A percentile compares a stretch with the other conserved stretches of the same genome.
These are phyloP conservation scores for Gaeumannomyces tritici DNA, from an alignment of 2,329 filamentous ascomycete species.

Conservation along the genomic window DNA sequence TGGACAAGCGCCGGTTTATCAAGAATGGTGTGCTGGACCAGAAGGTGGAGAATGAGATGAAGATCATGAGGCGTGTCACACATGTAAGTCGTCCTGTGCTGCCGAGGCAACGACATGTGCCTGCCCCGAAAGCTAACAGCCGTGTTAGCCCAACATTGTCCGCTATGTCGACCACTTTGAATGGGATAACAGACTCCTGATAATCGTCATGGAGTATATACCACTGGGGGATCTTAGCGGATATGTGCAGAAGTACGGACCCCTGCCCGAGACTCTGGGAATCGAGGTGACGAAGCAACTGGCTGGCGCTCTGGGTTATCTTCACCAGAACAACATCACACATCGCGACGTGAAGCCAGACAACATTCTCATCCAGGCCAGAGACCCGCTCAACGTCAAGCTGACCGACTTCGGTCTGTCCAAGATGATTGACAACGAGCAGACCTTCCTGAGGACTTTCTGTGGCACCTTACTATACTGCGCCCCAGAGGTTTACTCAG, in stretches of 20 bases:
- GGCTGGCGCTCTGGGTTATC: conserved; percentile 71
- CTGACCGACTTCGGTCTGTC: conserved; percentile 94
- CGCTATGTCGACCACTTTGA: conserved; percentile 85
- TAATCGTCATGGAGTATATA: conserved; percentile 95
- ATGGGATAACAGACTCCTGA: conserved; percentile 71
- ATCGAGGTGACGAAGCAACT: conserved; percentile 67
- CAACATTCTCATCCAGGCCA: conserved; percentile 77
- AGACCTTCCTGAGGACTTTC: conserved; percentile 92
- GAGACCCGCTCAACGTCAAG: conserved; percentile 72
- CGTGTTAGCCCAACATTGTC: conserved; percentile 71
- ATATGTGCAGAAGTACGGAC: conserved; percentile 51
- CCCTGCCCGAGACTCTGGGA: conserved; percentile 59
- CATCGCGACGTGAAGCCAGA: conserved; percentile 99
- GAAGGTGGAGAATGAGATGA: conserved; percentile 95
- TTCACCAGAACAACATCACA: conserved; percentile 82
- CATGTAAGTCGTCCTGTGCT: conserved; percentile 51
- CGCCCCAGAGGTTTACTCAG: conserved; percentile 89
- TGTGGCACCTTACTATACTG: conserved; percentile 95
- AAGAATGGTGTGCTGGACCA: conserved; percentile 85
- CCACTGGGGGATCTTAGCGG: conserved; percentile 73
- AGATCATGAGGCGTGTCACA: conserved; percentile 77
- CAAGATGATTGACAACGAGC: conserved; percentile 82
- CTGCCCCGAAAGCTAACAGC: neutral
- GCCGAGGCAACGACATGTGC: conserved; percentile 5
- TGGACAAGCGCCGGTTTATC: conserved; percentile 87